Percentiles rank a stretch among this genome's conserved stretches.
Evolutionary conservation across 106 monocot species (phyloP).

Genomic region (Platanthera zijinensis): DNA sequence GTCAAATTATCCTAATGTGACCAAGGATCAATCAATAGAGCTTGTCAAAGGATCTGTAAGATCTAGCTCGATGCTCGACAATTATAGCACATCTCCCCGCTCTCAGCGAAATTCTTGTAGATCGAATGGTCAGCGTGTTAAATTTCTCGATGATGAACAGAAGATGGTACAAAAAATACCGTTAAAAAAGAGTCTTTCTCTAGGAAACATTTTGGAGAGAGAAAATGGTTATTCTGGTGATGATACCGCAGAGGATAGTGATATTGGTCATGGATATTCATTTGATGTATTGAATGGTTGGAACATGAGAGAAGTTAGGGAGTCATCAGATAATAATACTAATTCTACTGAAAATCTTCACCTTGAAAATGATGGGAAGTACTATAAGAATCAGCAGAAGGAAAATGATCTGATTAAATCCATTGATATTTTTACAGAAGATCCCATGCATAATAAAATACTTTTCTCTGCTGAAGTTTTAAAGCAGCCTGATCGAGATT

Average conservation of each 20-base stretch:
- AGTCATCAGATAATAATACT: conserved; percentile 5
- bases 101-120: conserved; percentile 35
- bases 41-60: conserved; percentile 6
- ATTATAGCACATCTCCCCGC: conserved; percentile 22
- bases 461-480: conserved; percentile 15
- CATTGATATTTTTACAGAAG: not conserved
- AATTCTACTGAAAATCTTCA: conserved; percentile 16
- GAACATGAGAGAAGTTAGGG: conserved; percentile 1
- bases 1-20: conserved; percentile 5
- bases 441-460: not conserved
- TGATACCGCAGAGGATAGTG: conserved; percentile 26
- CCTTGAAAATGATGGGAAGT: conserved; percentile 2
- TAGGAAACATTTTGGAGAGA: conserved; percentile 40
- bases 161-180: not conserved
- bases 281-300: conserved; percentile 9
- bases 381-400: conserved; percentile 1
- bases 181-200: conserved; percentile 50
- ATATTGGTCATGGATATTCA: conserved; percentile 15
- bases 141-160: conserved; percentile 10
- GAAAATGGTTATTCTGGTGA: conserved; percentile 18
- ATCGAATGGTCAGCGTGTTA: conserved; percentile 27
- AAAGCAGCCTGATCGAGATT: conserved; percentile 17
- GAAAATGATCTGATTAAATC: not conserved
- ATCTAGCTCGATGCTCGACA: conserved; percentile 10
- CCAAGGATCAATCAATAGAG: conserved; percentile 23